These are phyloP conservation scores for Polysphondylium violaceum DNA, from an alignment of 78 protist species.

Conservation along the genomic window DNA sequence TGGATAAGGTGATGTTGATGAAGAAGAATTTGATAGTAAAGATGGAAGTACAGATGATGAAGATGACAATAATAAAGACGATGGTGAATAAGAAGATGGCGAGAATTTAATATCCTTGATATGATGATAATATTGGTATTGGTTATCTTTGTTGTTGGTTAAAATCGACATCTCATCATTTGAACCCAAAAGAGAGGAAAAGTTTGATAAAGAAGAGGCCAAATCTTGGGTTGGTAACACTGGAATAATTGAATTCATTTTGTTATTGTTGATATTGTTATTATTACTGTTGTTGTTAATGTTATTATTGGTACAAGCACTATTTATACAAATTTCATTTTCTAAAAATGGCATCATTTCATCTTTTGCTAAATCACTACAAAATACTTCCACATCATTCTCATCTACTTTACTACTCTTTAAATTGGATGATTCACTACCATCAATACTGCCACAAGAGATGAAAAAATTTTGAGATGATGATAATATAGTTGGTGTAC, in stretches of 20 bases:
- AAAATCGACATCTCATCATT: neutral
- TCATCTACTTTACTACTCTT: constrained; percentile 25
- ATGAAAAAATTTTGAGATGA: neutral
- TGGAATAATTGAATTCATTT: too few species aligned
- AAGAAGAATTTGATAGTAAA: too few species aligned
- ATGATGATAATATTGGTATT: neutral
- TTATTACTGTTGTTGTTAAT: neutral
- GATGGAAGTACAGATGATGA: too few species aligned
- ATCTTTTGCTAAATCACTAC: constrained; percentile 18
- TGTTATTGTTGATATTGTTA: neutral
- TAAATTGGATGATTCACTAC: neutral
- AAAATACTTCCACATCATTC: constrained; percentile 43
- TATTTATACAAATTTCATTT: constrained; percentile 5
- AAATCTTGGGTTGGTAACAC: too few species aligned
- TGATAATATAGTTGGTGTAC: too few species aligned
- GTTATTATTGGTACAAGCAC: constrained; percentile 16
- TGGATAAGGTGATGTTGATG: too few species aligned
- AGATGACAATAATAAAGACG: too few species aligned
- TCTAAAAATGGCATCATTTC: neutral
- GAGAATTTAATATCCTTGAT: too few species aligned
- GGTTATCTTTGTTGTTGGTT: constrained; percentile 11
- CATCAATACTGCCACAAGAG: neutral
- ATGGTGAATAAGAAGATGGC: too few species aligned
- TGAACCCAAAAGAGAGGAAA: neutral
- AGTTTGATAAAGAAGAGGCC: neutral